Base-by-base conservation (phyloP, 2,329 filamentous ascomycete species). In the Ophioceras dolichostomum region DNA sequence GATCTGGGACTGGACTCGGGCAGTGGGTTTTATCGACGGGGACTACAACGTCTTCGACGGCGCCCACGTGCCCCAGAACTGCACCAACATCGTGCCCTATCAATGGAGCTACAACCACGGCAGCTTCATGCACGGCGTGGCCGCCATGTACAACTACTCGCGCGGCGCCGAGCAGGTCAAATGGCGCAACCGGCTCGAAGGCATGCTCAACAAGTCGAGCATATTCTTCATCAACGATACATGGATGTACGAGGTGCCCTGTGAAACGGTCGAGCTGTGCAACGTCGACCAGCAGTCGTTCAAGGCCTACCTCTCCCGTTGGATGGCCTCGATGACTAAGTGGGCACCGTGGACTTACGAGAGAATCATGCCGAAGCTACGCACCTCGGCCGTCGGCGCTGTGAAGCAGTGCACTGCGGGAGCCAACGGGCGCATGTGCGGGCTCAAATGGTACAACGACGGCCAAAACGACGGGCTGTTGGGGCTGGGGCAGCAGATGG, bases 21-120 rank as follows among this genome's bases (percentile, higher is more conserved):
- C 49, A 6, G 60, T 76, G 32, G 63, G 71, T 1, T 68, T 84
- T 37, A 69, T 84, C 42, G 65, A 75, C 49, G 53, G 67, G 6
- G 39, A 41, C 3, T 82, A 71, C 52, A 64, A 69, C 34, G 62
- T 83, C 14, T 80, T 68, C 45, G 79, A 82, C 50, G 79, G 79
- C 24, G 68, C 68, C 5, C 66, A 74, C 37, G 68, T 69, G 24
- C 57, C 58, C 5, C 58, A 59, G 21, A 73, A 79, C 46, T 83
- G 79, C 55, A 70, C 66, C 2, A 50, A 62, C 5, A 58, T 78
- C 39, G 68, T 70, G 13, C 68, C 67, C 2, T 72, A 78, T 41
- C 77, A 82, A 49, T 86, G 79, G 65, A 72, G 72, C 2, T 83
- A 83, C 57, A 84, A 83, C 47, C 67, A 71, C 5, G 81, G 79